Conservation (phyloP, 176 grass and related monocot species). For the Rhynchospora breviuscula region DNA sequence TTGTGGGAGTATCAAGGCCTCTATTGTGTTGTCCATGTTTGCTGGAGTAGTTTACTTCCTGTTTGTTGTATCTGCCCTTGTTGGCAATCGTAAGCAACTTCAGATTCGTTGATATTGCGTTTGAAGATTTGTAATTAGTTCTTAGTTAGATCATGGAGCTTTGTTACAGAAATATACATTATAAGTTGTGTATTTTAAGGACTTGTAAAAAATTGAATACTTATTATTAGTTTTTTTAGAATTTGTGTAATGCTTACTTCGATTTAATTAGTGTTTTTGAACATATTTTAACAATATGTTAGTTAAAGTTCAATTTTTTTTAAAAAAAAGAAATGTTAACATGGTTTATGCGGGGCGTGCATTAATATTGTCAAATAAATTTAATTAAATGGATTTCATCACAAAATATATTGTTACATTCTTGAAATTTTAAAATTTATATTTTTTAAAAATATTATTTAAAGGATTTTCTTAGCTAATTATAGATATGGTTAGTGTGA, state of each 20-base stretch:
- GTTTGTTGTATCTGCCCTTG: not conserved
- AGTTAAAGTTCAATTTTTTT: no score
- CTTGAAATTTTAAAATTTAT: no score
- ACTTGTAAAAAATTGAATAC: not conserved
- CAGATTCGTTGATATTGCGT: not conserved
- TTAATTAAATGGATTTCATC: no score
- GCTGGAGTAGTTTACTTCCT: not conserved
- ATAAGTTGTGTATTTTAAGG: not conserved
- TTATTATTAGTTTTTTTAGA: not conserved
- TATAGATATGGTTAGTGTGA: no score
- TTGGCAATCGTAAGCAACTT: not conserved
- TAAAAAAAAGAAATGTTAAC: no score
- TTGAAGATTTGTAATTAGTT: not conserved
- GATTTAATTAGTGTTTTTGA: no score
- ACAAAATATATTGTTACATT: no score
- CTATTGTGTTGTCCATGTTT: conserved; percentile 5
- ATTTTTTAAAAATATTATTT: no score
- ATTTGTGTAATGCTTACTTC: not conserved
- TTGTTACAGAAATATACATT: not conserved
- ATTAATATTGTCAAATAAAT: no score
- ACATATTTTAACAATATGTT: no score
- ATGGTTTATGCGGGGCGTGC: no score
- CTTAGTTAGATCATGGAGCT: not conserved
- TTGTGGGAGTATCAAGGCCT: not conserved
- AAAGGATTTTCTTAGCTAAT: no score